Conservation (phyloP, 345 rosid genomes). For the Lagerstroemia speciosa region DNA sequence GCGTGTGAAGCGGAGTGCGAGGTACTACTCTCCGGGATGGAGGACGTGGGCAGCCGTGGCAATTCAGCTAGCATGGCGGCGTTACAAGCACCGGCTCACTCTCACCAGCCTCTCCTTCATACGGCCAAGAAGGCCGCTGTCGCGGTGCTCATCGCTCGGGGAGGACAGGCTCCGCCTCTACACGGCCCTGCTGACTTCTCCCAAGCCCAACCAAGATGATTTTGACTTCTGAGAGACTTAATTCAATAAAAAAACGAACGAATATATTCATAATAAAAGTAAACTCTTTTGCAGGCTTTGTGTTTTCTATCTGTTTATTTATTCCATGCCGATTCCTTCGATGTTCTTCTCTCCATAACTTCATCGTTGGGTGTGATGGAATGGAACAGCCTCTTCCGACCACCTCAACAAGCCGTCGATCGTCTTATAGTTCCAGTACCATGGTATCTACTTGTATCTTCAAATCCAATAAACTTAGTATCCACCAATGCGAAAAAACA, state of each 20-base stretch:
- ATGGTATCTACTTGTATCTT: no score
- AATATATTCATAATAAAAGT: neutral
- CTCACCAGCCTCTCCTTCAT: slow-evolving; percentile 81
- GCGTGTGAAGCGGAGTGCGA: slow-evolving; percentile 81
- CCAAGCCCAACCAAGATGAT: slow-evolving; percentile 92
- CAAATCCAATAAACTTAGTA: no score
- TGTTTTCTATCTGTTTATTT: neutral
- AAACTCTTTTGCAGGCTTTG: neutral
- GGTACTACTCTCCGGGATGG: slow-evolving; percentile 97
- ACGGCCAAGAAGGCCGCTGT: slow-evolving; percentile 80
- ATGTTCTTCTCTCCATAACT: no score
- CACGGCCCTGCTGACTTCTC: slow-evolving; percentile 86
- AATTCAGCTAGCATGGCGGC: slow-evolving; percentile 89
- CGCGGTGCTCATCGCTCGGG: slow-evolving; percentile 74
- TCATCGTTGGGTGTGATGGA: no score
- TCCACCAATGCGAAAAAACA: no score
- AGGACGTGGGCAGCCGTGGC: slow-evolving; percentile 97
- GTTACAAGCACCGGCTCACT: slow-evolving; percentile 74
- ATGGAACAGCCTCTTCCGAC: no score
- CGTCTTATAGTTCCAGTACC: no score
- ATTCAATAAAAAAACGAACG: neutral
- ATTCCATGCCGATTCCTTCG: no score
- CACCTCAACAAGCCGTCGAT: no score
- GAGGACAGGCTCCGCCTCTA: slow-evolving; percentile 87
- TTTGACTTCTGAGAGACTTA: slow-evolving; percentile 47